Percentiles rank a stretch among this genome's conserved stretches.
phyloP scores from a whole-genome alignment of 1,284 basidiomycete genomes.

The Pterulicium gracile region DNA sequence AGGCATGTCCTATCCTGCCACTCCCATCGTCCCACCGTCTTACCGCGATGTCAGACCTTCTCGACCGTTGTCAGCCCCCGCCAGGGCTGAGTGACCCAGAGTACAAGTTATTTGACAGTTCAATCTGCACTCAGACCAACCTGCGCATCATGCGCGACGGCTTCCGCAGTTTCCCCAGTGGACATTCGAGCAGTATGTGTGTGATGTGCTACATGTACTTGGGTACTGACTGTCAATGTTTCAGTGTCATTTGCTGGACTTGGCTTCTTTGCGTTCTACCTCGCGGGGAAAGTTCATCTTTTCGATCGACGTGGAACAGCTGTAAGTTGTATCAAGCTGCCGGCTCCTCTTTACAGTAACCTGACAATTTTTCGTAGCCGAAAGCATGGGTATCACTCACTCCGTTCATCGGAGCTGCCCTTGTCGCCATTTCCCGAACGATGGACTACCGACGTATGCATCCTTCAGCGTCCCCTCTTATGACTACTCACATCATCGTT shows the following conservation, averaged over 20 bases:
- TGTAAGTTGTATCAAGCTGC: no score
- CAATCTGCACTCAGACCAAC: constrained; percentile 73
- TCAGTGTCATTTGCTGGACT: constrained; percentile 88
- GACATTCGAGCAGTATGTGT: constrained; percentile 72
- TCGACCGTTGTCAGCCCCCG: constrained; percentile 75
- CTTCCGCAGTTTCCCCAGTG: constrained; percentile 90
- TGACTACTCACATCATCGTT: background rate
- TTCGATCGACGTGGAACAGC: constrained; percentile 78
- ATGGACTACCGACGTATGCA: constrained; percentile 80
- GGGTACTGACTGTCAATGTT: constrained; percentile 1
- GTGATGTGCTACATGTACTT: constrained; percentile 1
- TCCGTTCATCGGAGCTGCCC: constrained; percentile 70
- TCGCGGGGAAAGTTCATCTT: constrained; percentile 87
- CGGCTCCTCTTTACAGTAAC: no score
- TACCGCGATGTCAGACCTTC: constrained; percentile 63
- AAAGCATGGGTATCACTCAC: constrained; percentile 79
- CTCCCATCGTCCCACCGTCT: no score
- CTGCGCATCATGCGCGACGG: constrained; percentile 61
- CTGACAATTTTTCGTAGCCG: constrained; percentile 43
- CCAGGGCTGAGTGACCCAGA: constrained; percentile 55
- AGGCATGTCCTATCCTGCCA: no score
- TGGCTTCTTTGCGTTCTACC: constrained; percentile 81
- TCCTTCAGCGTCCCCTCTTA: constrained; percentile 1
- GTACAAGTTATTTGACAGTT: constrained; percentile 65
- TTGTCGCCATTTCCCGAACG: constrained; percentile 87